Evolutionary conservation across 139 green algal species (phyloP).

Genomic region (Chlorella vulgaris): DNA sequence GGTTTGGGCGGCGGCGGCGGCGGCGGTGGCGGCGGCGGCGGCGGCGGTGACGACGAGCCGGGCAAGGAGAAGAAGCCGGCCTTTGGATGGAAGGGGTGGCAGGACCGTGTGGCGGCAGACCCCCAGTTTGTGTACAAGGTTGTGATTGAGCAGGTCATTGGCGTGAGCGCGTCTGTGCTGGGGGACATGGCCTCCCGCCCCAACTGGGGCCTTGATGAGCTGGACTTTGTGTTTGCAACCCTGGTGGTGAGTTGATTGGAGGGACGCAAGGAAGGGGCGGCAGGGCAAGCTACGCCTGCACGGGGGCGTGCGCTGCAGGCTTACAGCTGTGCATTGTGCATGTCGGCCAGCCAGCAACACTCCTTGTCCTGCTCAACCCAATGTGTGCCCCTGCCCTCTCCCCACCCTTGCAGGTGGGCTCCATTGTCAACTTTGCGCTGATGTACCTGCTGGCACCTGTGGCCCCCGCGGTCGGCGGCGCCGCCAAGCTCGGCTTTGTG

Average conservation of each 20-base stretch:
- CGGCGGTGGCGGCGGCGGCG: slow-evolving; percentile 15
- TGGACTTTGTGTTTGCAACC: slow-evolving; percentile 98
- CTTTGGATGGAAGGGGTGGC: slow-evolving; percentile 82
- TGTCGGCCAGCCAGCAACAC: not conserved
- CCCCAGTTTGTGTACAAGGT: slow-evolving; percentile 93
- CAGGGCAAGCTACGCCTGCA: too few relatives aligned
- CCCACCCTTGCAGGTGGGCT: slow-evolving; percentile 71
- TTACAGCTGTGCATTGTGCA: not conserved
- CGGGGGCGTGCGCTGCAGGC: too few relatives aligned
- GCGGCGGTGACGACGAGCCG: not conserved
- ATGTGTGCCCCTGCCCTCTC: not conserved
- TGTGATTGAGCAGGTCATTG: slow-evolving; percentile 92
- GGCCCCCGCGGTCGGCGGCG: slow-evolving; percentile 44
- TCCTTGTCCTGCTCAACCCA: not conserved
- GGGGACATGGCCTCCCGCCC: slow-evolving; percentile 93
- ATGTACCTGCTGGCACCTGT: slow-evolving; percentile 95
- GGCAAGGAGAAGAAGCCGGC: slow-evolving; percentile 23
- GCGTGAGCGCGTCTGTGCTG: slow-evolving; percentile 87
- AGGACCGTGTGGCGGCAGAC: slow-evolving; percentile 84
- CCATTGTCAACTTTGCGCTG: slow-evolving; percentile 95
- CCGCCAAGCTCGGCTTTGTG: slow-evolving; percentile 51
- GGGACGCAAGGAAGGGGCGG: not conserved
- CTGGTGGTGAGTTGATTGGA: slow-evolving; percentile 66
- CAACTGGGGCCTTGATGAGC: slow-evolving; percentile 96
- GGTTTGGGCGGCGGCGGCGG: not conserved